Evolutionary conservation across 2,329 filamentous ascomycete genomes (phyloP).

Genomic region (Raffaelea deltoideospora): DNA sequence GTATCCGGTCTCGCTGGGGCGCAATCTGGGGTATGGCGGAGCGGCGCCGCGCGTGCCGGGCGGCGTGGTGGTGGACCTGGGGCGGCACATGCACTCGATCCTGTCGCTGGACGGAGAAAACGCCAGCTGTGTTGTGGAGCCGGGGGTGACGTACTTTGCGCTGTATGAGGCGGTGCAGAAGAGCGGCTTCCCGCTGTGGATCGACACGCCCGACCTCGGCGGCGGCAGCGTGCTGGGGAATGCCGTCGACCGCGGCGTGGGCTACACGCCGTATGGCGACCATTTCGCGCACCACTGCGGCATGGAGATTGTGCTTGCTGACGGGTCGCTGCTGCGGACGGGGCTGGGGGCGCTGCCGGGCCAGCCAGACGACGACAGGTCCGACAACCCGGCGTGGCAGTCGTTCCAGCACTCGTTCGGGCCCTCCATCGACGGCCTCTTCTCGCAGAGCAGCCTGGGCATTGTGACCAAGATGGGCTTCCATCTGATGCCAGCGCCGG

Average conservation of each 20-base stretch:
- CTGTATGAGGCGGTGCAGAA: slow-evolving; percentile 31
- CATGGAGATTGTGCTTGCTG: slow-evolving; percentile 20
- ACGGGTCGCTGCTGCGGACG: slow-evolving; percentile 27
- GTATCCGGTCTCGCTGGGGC: slow-evolving; percentile 32
- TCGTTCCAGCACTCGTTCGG: slow-evolving; percentile 24
- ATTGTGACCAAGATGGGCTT: slow-evolving; percentile 41
- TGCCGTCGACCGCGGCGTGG: slow-evolving; percentile 27
- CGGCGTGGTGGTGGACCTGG: slow-evolving; percentile 34
- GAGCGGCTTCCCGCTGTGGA: slow-evolving; percentile 22
- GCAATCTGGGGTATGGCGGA: slow-evolving; percentile 35
- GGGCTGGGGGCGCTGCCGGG: slow-evolving; percentile 30
- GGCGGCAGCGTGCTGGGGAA: slow-evolving; percentile 29
- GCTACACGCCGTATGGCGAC: slow-evolving; percentile 27
- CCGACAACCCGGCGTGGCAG: slow-evolving; percentile 23
- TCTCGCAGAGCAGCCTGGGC: slow-evolving; percentile 35
- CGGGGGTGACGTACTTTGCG: slow-evolving; percentile 36
- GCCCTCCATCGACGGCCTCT: slow-evolving; percentile 27
- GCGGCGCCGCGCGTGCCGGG: slow-evolving; percentile 35
- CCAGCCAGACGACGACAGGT: slow-evolving; percentile 9
- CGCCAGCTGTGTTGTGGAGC: slow-evolving; percentile 36
- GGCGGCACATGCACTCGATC: slow-evolving; percentile 35
- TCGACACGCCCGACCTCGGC: slow-evolving; percentile 26
- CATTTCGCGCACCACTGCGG: slow-evolving; percentile 21
- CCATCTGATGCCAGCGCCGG: slow-evolving; percentile 20
- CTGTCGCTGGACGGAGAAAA: slow-evolving; percentile 33